A percentile compares a stretch with the other conserved stretches of the same genome.
Conservation (phyloP, 2,329 filamentous ascomycete species). For the Colletotrichum somersetense region DNA sequence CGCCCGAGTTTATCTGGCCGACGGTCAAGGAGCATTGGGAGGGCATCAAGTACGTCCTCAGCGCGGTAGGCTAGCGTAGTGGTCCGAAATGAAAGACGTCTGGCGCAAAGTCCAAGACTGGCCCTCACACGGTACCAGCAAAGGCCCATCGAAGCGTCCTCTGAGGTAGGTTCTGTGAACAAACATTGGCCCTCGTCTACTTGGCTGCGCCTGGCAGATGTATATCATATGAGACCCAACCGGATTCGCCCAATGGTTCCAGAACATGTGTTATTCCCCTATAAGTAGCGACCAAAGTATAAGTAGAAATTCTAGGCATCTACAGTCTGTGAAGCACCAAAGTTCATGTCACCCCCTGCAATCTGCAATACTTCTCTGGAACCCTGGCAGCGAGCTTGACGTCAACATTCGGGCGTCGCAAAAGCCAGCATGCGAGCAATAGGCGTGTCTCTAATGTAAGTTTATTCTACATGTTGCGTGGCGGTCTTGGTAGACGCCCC, state of each 20-base stretch:
- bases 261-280: not conserved
- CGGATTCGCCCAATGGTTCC: not conserved
- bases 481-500: too few species aligned
- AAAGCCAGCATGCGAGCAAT: not conserved
- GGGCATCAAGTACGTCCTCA: conserved; percentile 38
- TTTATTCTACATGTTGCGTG: not conserved
- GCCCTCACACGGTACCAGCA: not conserved
- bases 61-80: conserved; percentile 5
- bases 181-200: not conserved
- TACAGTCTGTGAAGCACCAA: not conserved
- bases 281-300: not conserved
- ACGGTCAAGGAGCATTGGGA: conserved; percentile 45
- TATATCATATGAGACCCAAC: not conserved
- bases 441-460: too few species aligned
- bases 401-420: not conserved
- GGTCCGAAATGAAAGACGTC: not conserved
- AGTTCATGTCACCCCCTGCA: not conserved
- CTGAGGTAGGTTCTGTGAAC: not conserved
- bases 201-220: not conserved
- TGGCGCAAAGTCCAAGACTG: too few species aligned
- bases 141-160: not conserved
- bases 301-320: not conserved
- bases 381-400: not conserved
- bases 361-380: not conserved
- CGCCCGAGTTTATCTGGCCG: conserved; percentile 43